Percentiles rank a stretch among this genome's conserved stretches.
phyloP scores from a whole-genome alignment of 108 stramenopile species.

The Mediolabrus comicus region DNA sequence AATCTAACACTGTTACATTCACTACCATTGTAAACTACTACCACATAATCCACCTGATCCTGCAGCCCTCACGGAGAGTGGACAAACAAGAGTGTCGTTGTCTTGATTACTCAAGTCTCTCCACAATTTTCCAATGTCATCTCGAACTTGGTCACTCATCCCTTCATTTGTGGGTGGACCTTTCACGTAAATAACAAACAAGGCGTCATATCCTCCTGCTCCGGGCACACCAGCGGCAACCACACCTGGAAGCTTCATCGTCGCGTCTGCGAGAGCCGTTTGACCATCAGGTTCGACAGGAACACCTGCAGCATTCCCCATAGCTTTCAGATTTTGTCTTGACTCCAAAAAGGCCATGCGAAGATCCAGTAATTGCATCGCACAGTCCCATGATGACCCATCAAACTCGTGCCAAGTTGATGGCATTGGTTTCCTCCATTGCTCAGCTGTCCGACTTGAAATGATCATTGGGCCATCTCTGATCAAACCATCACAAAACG shows the following conservation, averaged over 20 bases:
- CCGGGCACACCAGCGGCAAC: constrained; percentile 92
- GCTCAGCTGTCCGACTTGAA: constrained; percentile 39
- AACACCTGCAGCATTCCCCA: constrained; percentile 86
- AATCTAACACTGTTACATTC: background rate
- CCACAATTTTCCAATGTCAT: constrained; percentile 72
- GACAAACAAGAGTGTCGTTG: constrained; percentile 53
- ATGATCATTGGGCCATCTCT: constrained; percentile 50
- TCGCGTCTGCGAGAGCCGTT: constrained; percentile 83
- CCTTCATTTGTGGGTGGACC: constrained; percentile 36
- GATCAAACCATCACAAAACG: constrained; percentile 19
- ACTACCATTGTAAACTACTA: background rate
- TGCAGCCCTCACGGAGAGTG: constrained; percentile 61
- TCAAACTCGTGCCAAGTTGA: constrained; percentile 45
- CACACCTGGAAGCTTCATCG: constrained; percentile 85
- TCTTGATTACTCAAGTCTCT: constrained; percentile 35
- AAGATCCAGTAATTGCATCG: constrained; percentile 34
- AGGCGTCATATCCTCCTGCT: constrained; percentile 95
- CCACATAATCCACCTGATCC: constrained; percentile 38
- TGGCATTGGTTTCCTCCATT: constrained; percentile 49
- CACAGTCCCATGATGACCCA: constrained; percentile 46
- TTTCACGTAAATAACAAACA: constrained; percentile 82
- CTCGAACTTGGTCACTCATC: constrained; percentile 44
- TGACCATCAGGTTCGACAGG: constrained; percentile 92
- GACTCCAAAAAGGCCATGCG: constrained; percentile 57
- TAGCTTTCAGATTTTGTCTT: constrained; percentile 61